A percentile compares a stretch with the other conserved stretches of the same genome.
phyloP scores from a whole-genome alignment of 176 grass and related monocot genomes.

The Aegilops umbellulata region DNA sequence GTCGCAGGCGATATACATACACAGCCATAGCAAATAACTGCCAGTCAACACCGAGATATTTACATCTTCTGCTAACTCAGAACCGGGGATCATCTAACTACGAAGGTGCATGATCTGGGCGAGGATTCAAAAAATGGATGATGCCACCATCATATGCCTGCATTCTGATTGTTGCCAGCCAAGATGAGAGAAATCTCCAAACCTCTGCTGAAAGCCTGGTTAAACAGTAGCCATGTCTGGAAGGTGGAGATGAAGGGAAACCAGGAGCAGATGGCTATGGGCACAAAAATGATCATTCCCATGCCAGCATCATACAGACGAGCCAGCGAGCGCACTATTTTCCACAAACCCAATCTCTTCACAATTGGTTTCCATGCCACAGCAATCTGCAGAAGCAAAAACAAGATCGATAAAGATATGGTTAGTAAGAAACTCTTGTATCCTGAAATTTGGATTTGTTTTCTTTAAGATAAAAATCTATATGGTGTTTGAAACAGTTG shows the following conservation, averaged over 20 bases:
- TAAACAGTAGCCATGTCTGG: conserved; percentile 88
- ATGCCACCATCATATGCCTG: conserved; percentile 40
- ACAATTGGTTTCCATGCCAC: conserved; percentile 71
- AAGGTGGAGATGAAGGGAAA: conserved; percentile 88
- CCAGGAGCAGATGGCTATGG: conserved; percentile 72
- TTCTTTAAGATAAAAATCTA: neutral
- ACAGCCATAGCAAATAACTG: too few species aligned
- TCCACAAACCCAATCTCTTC: conserved; percentile 64
- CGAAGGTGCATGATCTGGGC: neutral
- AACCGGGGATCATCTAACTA: too few species aligned
- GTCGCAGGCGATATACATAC: too few species aligned
- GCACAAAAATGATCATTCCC: conserved; percentile 73
- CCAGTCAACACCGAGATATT: too few species aligned
- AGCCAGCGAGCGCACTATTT: conserved; percentile 56
- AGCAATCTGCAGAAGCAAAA: conserved; percentile 53
- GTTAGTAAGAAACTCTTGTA: neutral
- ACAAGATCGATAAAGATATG: neutral
- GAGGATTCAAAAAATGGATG: neutral
- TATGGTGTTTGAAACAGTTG: neutral
- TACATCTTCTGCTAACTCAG: too few species aligned
- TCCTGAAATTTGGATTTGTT: neutral
- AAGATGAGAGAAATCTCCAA: conserved; percentile 97
- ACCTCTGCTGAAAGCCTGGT: conserved; percentile 95
- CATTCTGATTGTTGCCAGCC: conserved; percentile 87
- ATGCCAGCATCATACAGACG: conserved; percentile 72